These are phyloP conservation scores for Ustilago tritici DNA, from an alignment of 1,284 basidiomycete genomes.

Conservation along the genomic window DNA sequence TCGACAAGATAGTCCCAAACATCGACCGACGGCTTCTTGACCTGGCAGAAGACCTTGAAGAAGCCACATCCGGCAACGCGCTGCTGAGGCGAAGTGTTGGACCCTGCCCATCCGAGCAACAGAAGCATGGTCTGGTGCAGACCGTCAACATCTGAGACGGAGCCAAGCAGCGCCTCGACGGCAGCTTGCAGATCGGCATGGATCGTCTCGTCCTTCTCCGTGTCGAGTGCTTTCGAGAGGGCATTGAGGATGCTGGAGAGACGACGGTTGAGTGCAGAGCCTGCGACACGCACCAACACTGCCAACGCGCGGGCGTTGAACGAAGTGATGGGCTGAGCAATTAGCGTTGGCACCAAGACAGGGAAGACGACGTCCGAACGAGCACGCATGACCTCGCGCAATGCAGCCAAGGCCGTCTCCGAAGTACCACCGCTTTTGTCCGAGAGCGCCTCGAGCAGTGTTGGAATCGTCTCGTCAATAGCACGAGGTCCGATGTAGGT, in stretches of 20 bases:
- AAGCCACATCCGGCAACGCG: conserved; percentile 59
- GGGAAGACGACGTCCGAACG: conserved; percentile 85
- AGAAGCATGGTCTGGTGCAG: conserved; percentile 68
- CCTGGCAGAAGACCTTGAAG: conserved; percentile 61
- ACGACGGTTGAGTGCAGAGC: conserved; percentile 80
- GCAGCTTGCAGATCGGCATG: conserved; percentile 43
- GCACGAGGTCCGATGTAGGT: conserved; percentile 89
- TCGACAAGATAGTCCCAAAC: conserved; percentile 80
- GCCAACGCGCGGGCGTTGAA: conserved; percentile 96
- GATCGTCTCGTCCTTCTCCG: conserved; percentile 56
- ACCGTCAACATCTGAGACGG: conserved; percentile 60
- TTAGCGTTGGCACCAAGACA: conserved; percentile 93
- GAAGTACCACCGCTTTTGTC: conserved; percentile 76
- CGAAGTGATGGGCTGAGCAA: conserved; percentile 87
- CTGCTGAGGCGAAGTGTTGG: conserved; percentile 47
- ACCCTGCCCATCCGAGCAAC: conserved; percentile 66
- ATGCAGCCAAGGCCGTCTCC: conserved; percentile 89
- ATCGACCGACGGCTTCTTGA: conserved; percentile 54
- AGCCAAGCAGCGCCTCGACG: conserved; percentile 56
- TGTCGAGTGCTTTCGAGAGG: conserved; percentile 61
- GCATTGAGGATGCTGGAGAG: conserved; percentile 62
- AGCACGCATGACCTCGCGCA: conserved; percentile 80
- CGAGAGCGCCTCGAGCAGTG: conserved; percentile 85
- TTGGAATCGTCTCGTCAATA: conserved; percentile 96
- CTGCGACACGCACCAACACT: conserved; percentile 91